Percentiles rank a stretch among this genome's conserved stretches.
phyloP scores from a whole-genome alignment of 106 monocot species.

The Alisma plantagoaquatica region DNA sequence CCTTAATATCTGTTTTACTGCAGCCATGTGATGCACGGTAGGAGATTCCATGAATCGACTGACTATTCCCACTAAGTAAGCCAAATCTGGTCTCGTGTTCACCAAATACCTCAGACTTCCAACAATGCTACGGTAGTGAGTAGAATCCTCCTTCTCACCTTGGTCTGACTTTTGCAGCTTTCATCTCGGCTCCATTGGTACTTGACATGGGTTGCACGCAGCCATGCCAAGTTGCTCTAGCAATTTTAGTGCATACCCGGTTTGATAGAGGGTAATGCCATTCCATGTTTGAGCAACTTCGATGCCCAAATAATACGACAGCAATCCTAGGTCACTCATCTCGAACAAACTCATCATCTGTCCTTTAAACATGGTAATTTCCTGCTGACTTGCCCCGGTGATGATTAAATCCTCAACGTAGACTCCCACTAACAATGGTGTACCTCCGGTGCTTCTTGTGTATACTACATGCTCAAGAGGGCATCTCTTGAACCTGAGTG shows the following conservation, averaged over 20 bases:
- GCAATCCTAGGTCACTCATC: too few relatives aligned
- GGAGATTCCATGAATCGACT: conserved; percentile 1
- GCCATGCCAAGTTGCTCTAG: too few relatives aligned
- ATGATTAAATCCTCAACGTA: background rate
- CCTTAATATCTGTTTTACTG: background rate
- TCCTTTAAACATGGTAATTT: background rate
- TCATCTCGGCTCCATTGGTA: too few relatives aligned
- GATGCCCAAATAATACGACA: too few relatives aligned
- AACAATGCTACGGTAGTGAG: background rate
- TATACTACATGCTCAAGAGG: background rate
- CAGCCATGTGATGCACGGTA: background rate
- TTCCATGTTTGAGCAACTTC: too few relatives aligned
- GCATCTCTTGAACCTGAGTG: background rate
- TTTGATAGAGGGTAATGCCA: too few relatives aligned
- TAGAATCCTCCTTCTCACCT: background rate
- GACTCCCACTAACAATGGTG: background rate
- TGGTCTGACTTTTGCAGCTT: background rate
- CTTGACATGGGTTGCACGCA: too few relatives aligned
- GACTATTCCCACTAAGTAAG: background rate
- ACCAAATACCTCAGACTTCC: too few relatives aligned
- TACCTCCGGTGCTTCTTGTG: background rate
- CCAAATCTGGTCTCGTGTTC: background rate
- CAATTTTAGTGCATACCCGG: too few relatives aligned
- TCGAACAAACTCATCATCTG: too few relatives aligned
- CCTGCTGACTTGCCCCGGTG: background rate